Conservation (phyloP, 2,329 filamentous ascomycete genomes). For the Ceratocystis eucalypticola region DNA sequence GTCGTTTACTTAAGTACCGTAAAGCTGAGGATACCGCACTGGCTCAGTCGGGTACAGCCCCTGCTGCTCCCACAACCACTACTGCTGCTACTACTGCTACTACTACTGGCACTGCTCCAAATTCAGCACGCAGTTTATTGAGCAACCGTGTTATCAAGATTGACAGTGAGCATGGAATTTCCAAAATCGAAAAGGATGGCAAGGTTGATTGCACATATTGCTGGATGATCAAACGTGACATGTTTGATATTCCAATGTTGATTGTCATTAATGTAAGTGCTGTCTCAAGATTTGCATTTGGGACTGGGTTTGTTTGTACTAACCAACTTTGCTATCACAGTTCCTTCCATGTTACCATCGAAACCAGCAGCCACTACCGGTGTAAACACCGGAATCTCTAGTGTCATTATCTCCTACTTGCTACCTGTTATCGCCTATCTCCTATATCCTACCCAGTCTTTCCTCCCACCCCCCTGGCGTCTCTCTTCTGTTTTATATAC, state of each 20-base stretch:
- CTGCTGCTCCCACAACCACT: slow-evolving; percentile 19
- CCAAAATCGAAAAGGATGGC: slow-evolving; percentile 69
- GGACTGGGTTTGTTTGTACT: neutral
- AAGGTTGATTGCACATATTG: slow-evolving; percentile 92
- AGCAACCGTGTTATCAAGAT: slow-evolving; percentile 49
- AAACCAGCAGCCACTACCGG: slow-evolving; percentile 42
- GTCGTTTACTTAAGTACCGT: slow-evolving; percentile 81
- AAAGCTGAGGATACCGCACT: slow-evolving; percentile 25
- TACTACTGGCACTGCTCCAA: slow-evolving; percentile 20
- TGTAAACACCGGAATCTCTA: slow-evolving; percentile 26
- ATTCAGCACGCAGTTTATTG: slow-evolving; percentile 31
- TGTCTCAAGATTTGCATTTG: neutral
- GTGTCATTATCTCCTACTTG: neutral
- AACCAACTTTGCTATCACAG: slow-evolving; percentile 25
- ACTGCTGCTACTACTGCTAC: slow-evolving; percentile 20
- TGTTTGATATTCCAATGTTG: slow-evolving; percentile 97
- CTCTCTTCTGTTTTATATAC: neutral
- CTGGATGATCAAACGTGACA: slow-evolving; percentile 93
- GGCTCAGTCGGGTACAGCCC: slow-evolving; percentile 9
- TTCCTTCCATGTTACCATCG: slow-evolving; percentile 48
- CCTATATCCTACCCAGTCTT: too few relatives aligned
- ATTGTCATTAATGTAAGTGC: slow-evolving; percentile 91
- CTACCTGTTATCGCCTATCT: neutral
- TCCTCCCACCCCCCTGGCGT: too few relatives aligned
- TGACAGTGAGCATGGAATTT: slow-evolving; percentile 65